A percentile compares a stretch with the other conserved stretches of the same genome.
phyloP scores from a whole-genome alignment of 441 rosid genomes.

The Brassica hybrid region DNA sequence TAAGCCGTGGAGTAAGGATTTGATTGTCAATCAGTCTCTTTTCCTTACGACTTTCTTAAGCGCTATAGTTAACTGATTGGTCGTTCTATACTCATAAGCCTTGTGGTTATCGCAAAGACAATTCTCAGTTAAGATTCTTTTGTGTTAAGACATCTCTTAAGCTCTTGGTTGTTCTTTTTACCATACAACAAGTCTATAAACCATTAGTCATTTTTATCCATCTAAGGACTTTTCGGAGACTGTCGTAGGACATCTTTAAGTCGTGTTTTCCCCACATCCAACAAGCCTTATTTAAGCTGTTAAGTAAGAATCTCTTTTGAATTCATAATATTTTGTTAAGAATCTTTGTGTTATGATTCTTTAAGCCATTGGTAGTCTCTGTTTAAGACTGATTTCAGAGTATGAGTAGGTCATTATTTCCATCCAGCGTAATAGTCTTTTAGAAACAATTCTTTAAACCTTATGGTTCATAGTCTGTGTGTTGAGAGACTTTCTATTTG shows the following conservation, averaged over 20 bases:
- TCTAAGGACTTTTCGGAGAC: neutral
- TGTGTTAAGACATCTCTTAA: too few species aligned
- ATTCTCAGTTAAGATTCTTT: too few species aligned
- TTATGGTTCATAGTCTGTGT: neutral
- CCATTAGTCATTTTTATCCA: neutral
- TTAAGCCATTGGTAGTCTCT: neutral
- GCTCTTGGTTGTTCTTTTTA: too few species aligned
- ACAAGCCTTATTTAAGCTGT: neutral
- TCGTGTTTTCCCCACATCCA: neutral
- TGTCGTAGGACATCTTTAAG: neutral
- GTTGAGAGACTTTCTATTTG: neutral
- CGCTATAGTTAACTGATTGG: neutral
- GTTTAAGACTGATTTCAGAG: neutral
- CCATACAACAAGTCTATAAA: too few species aligned
- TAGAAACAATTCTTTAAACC: too few species aligned
- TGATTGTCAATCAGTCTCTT: neutral
- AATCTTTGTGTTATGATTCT: neutral
- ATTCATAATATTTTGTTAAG: neutral
- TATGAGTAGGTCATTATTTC: neutral
- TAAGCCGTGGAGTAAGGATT: neutral
- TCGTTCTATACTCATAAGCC: too few species aligned
- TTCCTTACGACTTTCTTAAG: neutral
- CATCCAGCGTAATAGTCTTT: neutral
- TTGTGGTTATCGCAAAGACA: too few species aligned
- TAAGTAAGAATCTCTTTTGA: neutral